Percentiles rank a stretch among this genome's conserved stretches.
phyloP scores from a whole-genome alignment of 257 asterid species.

The Leptodermis oblonga region DNA sequence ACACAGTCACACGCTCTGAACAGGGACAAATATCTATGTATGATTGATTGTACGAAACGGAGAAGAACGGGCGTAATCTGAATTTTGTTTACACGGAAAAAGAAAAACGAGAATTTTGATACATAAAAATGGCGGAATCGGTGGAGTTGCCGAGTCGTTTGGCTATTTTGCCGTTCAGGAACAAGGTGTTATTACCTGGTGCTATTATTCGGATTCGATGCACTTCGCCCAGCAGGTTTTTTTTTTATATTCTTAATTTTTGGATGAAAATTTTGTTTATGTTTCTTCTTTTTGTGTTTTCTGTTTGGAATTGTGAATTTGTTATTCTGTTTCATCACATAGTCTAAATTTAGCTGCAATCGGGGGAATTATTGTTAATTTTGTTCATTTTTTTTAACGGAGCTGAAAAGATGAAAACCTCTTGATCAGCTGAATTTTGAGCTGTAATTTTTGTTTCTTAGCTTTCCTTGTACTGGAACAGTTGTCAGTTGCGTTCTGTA shows the following conservation, averaged over 20 bases:
- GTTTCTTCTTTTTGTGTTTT: background rate
- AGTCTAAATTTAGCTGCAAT: background rate
- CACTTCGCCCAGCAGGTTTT: constrained; percentile 92
- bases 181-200: constrained; percentile 93
- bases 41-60: background rate
- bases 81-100: background rate
- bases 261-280: background rate
- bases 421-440: background rate
- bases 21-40: background rate
- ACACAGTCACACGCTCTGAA: constrained; percentile 3
- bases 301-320: background rate
- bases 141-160: constrained; percentile 90
- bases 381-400: background rate
- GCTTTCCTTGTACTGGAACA: background rate
- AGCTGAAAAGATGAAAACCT: background rate
- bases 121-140: constrained; percentile 66
- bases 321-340: background rate
- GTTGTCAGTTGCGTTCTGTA: background rate
- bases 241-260: background rate
- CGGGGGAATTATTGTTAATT: background rate
- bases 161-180: constrained; percentile 90
- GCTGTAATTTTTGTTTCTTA: background rate
- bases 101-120: background rate
- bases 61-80: background rate
- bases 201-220: constrained; percentile 96